phyloP scores from a whole-genome alignment of 225 moss, liverwort and hornwort genomes.

The Takakia lepidozioides region DNA sequence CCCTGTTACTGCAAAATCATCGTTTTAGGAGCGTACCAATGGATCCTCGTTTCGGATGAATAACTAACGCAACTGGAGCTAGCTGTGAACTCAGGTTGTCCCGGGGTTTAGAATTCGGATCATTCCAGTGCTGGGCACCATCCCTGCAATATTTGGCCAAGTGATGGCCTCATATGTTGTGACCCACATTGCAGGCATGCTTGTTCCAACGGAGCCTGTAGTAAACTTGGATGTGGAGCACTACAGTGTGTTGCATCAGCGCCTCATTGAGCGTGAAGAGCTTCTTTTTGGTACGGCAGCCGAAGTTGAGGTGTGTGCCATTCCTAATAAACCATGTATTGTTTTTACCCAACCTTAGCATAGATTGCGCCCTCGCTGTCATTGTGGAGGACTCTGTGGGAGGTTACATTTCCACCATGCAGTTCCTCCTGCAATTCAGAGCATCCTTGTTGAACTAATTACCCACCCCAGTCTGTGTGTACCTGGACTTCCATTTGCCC shows the following conservation, averaged over 20 bases:
- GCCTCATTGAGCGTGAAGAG: constrained; percentile 85
- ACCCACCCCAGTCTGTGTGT: no score
- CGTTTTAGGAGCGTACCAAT: no score
- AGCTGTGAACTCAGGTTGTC: constrained; percentile 65
- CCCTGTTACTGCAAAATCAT: no score
- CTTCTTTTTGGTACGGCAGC: constrained; percentile 76
- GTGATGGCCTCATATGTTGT: constrained; percentile 97
- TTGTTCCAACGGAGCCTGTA: constrained; percentile 80
- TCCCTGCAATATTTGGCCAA: constrained; percentile 97
- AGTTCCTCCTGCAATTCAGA: no score
- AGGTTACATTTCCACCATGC: no score
- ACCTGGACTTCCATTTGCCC: no score
- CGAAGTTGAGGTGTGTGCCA: constrained; percentile 60
- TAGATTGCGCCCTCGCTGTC: no score
- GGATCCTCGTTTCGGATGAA: no score
- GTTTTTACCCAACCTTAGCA: no score
- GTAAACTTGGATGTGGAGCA: constrained; percentile 94
- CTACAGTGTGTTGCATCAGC: constrained; percentile 75
- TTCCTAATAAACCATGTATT: no score
- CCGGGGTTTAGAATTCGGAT: constrained; percentile 96
- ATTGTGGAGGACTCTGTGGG: no score
- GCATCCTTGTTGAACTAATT: no score
- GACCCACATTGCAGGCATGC: constrained; percentile 81
- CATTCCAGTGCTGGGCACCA: constrained; percentile 96
- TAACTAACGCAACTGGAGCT: not conserved